Evolutionary conservation across 83 land plant species (phyloP).

Genomic region (Picea abies): DNA sequence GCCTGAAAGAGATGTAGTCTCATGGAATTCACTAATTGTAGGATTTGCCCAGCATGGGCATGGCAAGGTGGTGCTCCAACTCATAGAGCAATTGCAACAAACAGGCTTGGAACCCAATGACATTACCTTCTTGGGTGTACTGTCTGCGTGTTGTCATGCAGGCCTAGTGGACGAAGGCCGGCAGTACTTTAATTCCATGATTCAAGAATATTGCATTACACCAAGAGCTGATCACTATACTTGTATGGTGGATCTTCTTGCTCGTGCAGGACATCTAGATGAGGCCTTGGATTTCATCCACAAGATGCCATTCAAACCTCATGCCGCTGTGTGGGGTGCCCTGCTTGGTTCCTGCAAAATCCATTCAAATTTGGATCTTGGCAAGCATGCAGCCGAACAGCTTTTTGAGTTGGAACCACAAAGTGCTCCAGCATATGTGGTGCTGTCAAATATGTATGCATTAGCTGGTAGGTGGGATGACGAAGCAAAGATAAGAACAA

Average conservation of each 20-base stretch:
- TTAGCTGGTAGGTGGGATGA: slow-evolving; percentile 22
- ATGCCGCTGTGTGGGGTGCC: background rate
- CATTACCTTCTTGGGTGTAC: slow-evolving; percentile 12
- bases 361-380: slow-evolving; percentile 6
- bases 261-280: background rate
- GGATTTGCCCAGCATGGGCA: slow-evolving; percentile 23
- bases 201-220: background rate
- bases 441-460: slow-evolving; percentile 18
- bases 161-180: slow-evolving; percentile 9
- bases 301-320: slow-evolving; percentile 3
- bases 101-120: slow-evolving; percentile 13
- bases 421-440: slow-evolving; percentile 3
- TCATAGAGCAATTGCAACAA: slow-evolving; percentile 1
- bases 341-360: slow-evolving; percentile 12
- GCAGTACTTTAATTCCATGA: slow-evolving; percentile 2
- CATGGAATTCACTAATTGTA: background rate
- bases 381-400: background rate
- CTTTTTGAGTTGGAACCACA: slow-evolving; percentile 4
- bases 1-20: background rate
- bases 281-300: slow-evolving; percentile 14
- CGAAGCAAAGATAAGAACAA: slow-evolving; percentile 16
- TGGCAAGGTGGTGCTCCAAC: background rate
- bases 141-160: slow-evolving; percentile 18
- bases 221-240: slow-evolving; percentile 19
- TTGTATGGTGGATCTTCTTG: slow-evolving; percentile 17